These are phyloP conservation scores for Apostasia ramifera DNA, from an alignment of 106 monocot species.

Conservation along the genomic window DNA sequence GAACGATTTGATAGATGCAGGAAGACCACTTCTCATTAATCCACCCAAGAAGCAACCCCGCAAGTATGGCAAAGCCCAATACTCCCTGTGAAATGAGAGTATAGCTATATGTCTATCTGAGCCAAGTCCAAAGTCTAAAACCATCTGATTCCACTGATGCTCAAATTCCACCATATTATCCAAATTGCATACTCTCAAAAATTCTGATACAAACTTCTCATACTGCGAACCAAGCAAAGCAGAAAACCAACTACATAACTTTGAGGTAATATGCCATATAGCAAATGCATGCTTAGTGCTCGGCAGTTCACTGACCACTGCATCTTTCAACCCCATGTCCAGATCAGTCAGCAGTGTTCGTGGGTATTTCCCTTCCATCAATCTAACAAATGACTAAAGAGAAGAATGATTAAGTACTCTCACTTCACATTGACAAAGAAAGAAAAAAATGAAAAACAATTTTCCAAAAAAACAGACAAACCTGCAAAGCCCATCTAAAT, in stretches of 20 bases:
- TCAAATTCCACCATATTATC: constrained; percentile 45
- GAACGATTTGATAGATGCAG: constrained; percentile 45
- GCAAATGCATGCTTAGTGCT: constrained; percentile 55
- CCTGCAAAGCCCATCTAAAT: constrained; percentile 75
- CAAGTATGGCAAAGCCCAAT: constrained; percentile 64
- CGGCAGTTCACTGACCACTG: constrained; percentile 43
- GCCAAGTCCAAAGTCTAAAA: constrained; percentile 45
- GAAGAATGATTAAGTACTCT: constrained; percentile 1
- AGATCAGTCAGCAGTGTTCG: constrained; percentile 63
- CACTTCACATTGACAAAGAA: background rate
- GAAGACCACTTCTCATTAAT: constrained; percentile 28
- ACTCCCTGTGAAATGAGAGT: constrained; percentile 39
- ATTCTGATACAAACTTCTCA: constrained; percentile 49
- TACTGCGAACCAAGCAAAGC: constrained; percentile 42
- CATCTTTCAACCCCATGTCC: constrained; percentile 60
- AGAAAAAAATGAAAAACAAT: background rate
- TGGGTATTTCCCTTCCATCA: constrained; percentile 66
- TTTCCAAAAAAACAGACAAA: constrained; percentile 4
- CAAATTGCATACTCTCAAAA: constrained; percentile 39
- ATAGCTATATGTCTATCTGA: constrained; percentile 53
- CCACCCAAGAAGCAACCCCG: constrained; percentile 59
- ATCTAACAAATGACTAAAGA: constrained; percentile 47
- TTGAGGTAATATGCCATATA: constrained; percentile 56
- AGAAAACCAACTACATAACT: constrained; percentile 65
- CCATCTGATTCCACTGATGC: constrained; percentile 56